Evolutionary conservation across 2,329 filamentous ascomycete species (phyloP).

Genomic region (Penicillium digitatum): DNA sequence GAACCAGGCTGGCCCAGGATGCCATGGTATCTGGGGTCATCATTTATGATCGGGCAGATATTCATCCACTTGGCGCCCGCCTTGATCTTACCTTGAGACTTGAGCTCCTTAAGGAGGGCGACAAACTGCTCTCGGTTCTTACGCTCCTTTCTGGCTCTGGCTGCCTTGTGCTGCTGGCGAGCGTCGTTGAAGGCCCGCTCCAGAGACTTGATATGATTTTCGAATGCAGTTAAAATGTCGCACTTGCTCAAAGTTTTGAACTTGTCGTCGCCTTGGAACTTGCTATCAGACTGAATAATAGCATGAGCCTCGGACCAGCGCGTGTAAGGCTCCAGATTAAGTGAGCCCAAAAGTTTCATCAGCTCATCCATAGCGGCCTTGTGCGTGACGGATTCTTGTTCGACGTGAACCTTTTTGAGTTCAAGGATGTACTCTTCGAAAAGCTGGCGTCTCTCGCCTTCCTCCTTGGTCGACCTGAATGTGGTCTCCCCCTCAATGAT

Average conservation of each 20-base stretch:
- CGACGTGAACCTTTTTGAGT: slow-evolving; percentile 73
- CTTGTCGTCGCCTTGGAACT: slow-evolving; percentile 75
- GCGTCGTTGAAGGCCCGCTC: slow-evolving; percentile 89
- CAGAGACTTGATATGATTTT: slow-evolving; percentile 88
- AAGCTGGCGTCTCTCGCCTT: slow-evolving; percentile 79
- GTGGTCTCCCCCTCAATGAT: slow-evolving; percentile 95
- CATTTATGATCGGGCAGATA: slow-evolving; percentile 67
- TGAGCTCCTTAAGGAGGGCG: slow-evolving; percentile 69
- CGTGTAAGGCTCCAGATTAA: slow-evolving; percentile 88
- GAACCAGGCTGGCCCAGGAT: slow-evolving; percentile 84
- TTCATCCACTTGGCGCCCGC: slow-evolving; percentile 87
- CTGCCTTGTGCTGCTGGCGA: slow-evolving; percentile 80
- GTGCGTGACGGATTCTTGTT: slow-evolving; percentile 67
- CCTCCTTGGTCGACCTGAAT: slow-evolving; percentile 84
- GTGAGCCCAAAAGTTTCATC: slow-evolving; percentile 68
- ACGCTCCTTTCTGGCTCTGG: slow-evolving; percentile 75
- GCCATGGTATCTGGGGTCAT: slow-evolving; percentile 76
- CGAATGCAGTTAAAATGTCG: slow-evolving; percentile 88
- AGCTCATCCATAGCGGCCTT: slow-evolving; percentile 83
- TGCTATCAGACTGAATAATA: slow-evolving; percentile 71
- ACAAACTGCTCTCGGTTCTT: slow-evolving; percentile 80
- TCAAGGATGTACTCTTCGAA: slow-evolving; percentile 91
- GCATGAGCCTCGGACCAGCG: slow-evolving; percentile 88
- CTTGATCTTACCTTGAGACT: slow-evolving; percentile 73
- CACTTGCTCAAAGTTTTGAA: slow-evolving; percentile 81